Base-by-base conservation (phyloP, 768 basidiomycete species). In the Phanerochaete carnosa region DNA sequence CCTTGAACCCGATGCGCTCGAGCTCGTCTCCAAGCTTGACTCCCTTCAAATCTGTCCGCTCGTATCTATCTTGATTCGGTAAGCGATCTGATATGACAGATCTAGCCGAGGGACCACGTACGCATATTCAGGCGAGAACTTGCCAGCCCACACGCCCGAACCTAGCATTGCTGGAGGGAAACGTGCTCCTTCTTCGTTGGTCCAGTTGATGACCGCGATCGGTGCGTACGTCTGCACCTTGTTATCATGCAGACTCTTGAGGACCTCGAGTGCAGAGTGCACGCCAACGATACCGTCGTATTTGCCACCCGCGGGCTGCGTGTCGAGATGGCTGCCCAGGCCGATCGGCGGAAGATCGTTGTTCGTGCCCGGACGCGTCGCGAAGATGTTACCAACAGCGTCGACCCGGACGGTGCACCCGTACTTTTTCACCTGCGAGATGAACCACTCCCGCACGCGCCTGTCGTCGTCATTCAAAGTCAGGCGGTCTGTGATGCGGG, bases 211-310 rank as follows among this genome's bases (percentile, higher is more conserved):
- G 11, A 50, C 49, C 49, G 49, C 49, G 25, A 50, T 26, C 49
- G 49, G 49, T 12, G 49, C 49, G 26, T 50, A 30, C 49, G 49
- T 50, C 26, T 30, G 49, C 49, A 50, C 25, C 11, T n/a, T n/a
- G 13, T 30, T 26, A 15, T 26, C 49, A 3, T 28, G 15, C 2
- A 50, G 13, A 15, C 26, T 50, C 25, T 50, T 50, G 49, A 50
- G 49, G 23, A 50, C 49, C 25, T 50, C 49, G 49, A 50, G 25
- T 15, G 26, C 49, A n/a, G 49, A 26, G 49, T 13, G 49, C 25
- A 50, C 49, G 49, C 49, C 49, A 26, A 50, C 49, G 49, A 50
- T 26, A n/a, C 49, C 49, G 49, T 50, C 49, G 49, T 50, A 50
- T 6, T 30, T 26, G 16, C 49, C 49, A 26, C 39, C 39, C 49